A percentile compares a stretch with the other conserved stretches of the same genome.
These are phyloP conservation scores for Pichia rugopelliculosa DNA, from an alignment of 805 yeast genomes.

Conservation along the genomic window DNA sequence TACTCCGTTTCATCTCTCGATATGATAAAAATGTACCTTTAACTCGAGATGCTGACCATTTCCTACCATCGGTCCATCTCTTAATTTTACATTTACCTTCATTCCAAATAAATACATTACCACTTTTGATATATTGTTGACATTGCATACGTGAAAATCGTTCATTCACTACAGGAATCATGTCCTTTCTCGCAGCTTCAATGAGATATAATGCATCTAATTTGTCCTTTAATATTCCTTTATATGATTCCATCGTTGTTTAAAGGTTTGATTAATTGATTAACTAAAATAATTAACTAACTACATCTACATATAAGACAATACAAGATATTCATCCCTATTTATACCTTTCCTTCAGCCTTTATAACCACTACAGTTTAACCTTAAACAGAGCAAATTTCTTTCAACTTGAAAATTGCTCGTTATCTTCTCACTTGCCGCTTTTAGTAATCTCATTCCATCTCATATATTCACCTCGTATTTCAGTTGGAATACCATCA, in stretches of 20 bases:
- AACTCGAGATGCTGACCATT: slow-evolving; percentile 69
- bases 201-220: slow-evolving; percentile 57
- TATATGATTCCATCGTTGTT: slow-evolving; percentile 46
- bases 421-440: neutral
- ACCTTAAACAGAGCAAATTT: neutral
- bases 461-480: slow-evolving; percentile 66
- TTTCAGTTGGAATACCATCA: slow-evolving; percentile 44
- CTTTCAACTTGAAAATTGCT: no score
- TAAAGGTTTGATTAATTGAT: no score
- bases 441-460: slow-evolving; percentile 21
- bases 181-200: slow-evolving; percentile 54
- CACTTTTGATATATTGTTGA: slow-evolving; percentile 39
- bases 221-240: slow-evolving; percentile 50
- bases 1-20: slow-evolving; percentile 46
- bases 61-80: slow-evolving; percentile 72
- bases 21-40: slow-evolving; percentile 56
- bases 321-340: no score
- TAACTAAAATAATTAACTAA: no score
- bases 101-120: slow-evolving; percentile 65
- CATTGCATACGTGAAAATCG: slow-evolving; percentile 53
- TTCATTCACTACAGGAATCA: slow-evolving; percentile 52
- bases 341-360: no score
- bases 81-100: slow-evolving; percentile 65
- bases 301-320: no score
- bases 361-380: neutral